Conservation (phyloP, 768 basidiomycete genomes). For the Hortiboletus campestris region DNA sequence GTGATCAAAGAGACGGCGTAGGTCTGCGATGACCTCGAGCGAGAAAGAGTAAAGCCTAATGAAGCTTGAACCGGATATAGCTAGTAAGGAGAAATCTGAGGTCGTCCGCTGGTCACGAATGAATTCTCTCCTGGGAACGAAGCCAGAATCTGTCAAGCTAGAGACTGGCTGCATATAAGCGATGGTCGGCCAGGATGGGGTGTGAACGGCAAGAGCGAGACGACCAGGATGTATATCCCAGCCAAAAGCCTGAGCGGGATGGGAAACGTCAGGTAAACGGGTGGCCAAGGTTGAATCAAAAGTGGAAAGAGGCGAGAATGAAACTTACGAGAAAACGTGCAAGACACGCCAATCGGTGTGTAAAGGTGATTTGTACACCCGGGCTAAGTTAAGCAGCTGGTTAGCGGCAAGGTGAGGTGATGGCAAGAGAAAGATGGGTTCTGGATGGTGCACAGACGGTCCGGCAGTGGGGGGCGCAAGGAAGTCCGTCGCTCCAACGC, state of each 20-base stretch:
- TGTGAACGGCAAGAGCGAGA: constrained; percentile 21
- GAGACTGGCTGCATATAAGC: constrained; percentile 33
- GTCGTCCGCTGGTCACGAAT: constrained; percentile 52
- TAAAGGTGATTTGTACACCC: constrained; percentile 10
- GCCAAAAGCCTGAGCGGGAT: constrained; percentile 27
- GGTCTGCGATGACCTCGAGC: constrained; percentile 45
- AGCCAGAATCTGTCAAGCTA: constrained; percentile 43
- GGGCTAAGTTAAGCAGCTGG: constrained; percentile 11
- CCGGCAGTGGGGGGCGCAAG: not conserved
- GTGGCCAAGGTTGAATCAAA: constrained; percentile 30
- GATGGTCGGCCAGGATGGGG: constrained; percentile 25
- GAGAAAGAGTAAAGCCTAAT: constrained; percentile 73
- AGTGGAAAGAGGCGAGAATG: constrained; percentile 26
- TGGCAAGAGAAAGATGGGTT: not conserved
- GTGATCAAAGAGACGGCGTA: constrained; percentile 56
- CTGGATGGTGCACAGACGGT: constrained; percentile 13
- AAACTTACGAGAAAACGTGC: constrained; percentile 34
- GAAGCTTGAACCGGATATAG: constrained; percentile 61
- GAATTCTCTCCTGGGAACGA: constrained; percentile 74
- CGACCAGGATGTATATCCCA: constrained; percentile 26
- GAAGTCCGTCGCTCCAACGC: constrained; percentile 10
- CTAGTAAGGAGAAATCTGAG: constrained; percentile 66
- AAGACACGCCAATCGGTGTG: constrained; percentile 27
- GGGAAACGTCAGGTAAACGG: constrained; percentile 40
- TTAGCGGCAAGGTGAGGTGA: constrained; percentile 4